Evolutionary conservation across 2,329 filamentous ascomycete genomes (phyloP).

Genomic region (Dactylellina cionopaga): DNA sequence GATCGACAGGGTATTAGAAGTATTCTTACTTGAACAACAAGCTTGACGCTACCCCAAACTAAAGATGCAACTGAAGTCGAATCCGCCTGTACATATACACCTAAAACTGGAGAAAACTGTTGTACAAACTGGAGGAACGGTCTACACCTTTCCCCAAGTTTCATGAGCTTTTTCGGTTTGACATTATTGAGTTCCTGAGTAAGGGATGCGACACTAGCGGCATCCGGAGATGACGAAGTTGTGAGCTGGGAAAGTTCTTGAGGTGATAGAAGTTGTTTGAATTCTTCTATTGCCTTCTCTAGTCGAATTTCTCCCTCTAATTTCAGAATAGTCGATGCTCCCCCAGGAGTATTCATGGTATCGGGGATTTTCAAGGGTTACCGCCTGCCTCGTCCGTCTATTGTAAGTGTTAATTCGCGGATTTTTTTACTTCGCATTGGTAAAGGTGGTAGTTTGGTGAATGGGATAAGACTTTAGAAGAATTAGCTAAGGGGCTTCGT

Average conservation of each 20-base stretch:
- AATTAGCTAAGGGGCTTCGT: too few relatives aligned
- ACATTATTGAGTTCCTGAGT: slow-evolving; percentile 5
- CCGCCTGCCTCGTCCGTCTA: too few relatives aligned
- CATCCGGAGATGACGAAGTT: not conserved
- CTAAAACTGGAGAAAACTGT: slow-evolving; percentile 3
- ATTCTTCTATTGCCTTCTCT: not conserved
- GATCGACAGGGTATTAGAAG: not conserved
- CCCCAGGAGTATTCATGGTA: too few relatives aligned
- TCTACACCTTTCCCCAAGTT: slow-evolving; percentile 7
- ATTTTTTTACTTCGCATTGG: too few relatives aligned
- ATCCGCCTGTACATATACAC: slow-evolving; percentile 6
- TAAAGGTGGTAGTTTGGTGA: too few relatives aligned
- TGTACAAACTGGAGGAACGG: slow-evolving; percentile 14
- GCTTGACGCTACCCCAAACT: slow-evolving; percentile 8
- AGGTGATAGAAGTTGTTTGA: slow-evolving; percentile 2
- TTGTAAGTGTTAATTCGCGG: too few relatives aligned
- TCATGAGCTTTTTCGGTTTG: slow-evolving; percentile 1
- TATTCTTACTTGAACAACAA: slow-evolving; percentile 4
- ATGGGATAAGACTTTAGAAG: too few relatives aligned
- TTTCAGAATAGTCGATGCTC: too few relatives aligned
- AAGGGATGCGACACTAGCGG: not conserved
- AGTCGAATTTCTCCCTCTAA: slow-evolving; percentile 6
- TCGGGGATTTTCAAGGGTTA: too few relatives aligned
- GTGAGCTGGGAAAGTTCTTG: not conserved
- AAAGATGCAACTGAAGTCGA: slow-evolving; percentile 1